Evolutionary conservation across 2,329 filamentous ascomycete genomes (phyloP).

Genomic region (Anthostomella pinea): DNA sequence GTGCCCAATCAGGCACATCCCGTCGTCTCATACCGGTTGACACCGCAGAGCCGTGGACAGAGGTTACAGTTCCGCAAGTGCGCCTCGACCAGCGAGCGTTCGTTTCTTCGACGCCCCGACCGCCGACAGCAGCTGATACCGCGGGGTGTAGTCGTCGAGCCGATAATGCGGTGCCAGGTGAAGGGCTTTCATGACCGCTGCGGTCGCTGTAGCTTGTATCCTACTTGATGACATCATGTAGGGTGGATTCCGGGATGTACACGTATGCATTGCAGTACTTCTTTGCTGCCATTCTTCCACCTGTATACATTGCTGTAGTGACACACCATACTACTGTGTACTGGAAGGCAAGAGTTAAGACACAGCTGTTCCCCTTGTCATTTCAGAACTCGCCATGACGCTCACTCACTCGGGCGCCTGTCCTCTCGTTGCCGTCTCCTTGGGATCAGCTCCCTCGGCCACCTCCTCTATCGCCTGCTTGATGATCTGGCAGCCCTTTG

Average conservation of each 20-base stretch:
- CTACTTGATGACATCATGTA: constrained; percentile 24
- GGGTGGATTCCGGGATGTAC: constrained; percentile 1
- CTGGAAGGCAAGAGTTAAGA: too few species aligned
- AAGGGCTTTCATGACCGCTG: constrained; percentile 28
- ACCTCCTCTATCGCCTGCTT: too few species aligned
- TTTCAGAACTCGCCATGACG: too few species aligned
- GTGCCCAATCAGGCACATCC: constrained; percentile 77
- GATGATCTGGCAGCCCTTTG: too few species aligned
- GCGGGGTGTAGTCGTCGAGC: constrained; percentile 70
- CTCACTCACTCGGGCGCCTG: too few species aligned
- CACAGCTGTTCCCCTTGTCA: too few species aligned
- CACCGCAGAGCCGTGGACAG: constrained; percentile 72
- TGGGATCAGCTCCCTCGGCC: too few species aligned
- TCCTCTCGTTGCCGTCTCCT: too few species aligned
- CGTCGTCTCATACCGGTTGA: constrained; percentile 77
- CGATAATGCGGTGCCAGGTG: constrained; percentile 65
- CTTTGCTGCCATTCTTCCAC: too few species aligned
- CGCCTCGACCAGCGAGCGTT: constrained; percentile 68
- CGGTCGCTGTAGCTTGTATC: constrained; percentile 2
- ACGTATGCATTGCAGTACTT: neutral
- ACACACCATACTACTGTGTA: too few species aligned
- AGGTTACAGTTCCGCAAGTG: constrained; percentile 79
- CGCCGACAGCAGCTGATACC: constrained; percentile 67
- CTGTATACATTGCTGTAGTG: too few species aligned
- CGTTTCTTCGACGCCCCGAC: constrained; percentile 70